A percentile compares a stretch with the other conserved stretches of the same genome.
phyloP scores from a whole-genome alignment of 1,284 basidiomycete genomes.

The Phellopilus nigrolimitatus region DNA sequence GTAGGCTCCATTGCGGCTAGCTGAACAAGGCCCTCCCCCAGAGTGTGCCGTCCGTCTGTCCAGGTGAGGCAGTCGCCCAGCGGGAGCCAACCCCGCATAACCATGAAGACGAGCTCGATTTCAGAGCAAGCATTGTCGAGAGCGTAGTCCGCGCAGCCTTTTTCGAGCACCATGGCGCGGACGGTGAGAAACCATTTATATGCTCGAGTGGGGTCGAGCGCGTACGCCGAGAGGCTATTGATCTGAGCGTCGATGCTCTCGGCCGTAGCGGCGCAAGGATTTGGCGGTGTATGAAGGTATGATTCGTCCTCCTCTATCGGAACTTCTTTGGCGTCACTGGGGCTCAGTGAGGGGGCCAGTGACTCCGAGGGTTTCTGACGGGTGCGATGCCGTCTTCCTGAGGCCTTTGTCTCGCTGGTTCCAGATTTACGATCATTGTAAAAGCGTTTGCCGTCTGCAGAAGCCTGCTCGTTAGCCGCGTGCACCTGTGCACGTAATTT shows the following conservation, averaged over 20 bases:
- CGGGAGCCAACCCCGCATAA: background rate
- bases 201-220: background rate
- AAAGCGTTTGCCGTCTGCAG: background rate
- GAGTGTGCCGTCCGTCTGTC: background rate
- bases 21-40: background rate
- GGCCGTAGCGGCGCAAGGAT: background rate
- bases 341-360: background rate
- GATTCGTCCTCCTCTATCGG: background rate
- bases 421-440: too few relatives aligned
- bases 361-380: background rate
- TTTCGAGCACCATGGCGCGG: background rate
- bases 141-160: background rate
- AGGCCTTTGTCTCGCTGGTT: background rate
- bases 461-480: background rate
- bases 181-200: background rate
- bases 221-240: background rate
- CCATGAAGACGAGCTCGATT: background rate
- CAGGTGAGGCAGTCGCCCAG: background rate
- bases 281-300: background rate
- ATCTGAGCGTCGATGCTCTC: background rate
- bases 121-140: background rate
- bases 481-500: background rate
- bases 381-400: background rate
- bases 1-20: background rate
- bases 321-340: background rate